Percentiles rank a stretch among this genome's conserved stretches.
Evolutionary conservation across 305 asterid genomes (phyloP).

Genomic region (Fraxinus greggii): DNA sequence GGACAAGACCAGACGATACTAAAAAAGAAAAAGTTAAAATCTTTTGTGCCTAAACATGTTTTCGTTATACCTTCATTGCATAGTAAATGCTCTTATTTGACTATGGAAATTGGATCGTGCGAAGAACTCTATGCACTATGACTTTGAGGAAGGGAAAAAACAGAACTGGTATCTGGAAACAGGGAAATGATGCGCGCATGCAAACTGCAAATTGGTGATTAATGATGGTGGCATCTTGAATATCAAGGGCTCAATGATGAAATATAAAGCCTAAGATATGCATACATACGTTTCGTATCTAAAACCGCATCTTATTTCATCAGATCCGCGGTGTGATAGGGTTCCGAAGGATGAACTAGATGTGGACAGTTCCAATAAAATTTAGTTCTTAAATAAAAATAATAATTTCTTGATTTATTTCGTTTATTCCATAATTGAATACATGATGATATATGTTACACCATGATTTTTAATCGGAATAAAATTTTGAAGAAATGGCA

Average conservation of each 20-base stretch:
- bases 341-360: neutral
- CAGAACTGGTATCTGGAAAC: neutral
- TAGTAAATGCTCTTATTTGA: slow-evolving; percentile 12
- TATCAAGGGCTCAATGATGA: neutral
- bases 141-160: neutral
- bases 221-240: neutral
- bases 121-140: slow-evolving; percentile 12
- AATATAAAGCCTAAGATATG: neutral
- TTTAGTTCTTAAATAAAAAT: neutral
- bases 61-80: slow-evolving; percentile 1
- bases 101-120: neutral
- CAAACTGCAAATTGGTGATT: neutral
- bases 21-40: neutral
- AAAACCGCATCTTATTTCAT: neutral
- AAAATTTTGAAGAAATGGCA: neutral
- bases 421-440: neutral
- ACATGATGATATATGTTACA: neutral
- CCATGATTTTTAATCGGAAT: neutral
- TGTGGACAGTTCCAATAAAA: neutral
- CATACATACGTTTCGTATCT: neutral
- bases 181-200: neutral
- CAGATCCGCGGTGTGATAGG: neutral
- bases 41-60: neutral
- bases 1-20: neutral
- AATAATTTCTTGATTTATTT: neutral